Evolutionary conservation across 805 yeast genomes (phyloP).

Genomic region (Saccharomycopsis sp.): DNA sequence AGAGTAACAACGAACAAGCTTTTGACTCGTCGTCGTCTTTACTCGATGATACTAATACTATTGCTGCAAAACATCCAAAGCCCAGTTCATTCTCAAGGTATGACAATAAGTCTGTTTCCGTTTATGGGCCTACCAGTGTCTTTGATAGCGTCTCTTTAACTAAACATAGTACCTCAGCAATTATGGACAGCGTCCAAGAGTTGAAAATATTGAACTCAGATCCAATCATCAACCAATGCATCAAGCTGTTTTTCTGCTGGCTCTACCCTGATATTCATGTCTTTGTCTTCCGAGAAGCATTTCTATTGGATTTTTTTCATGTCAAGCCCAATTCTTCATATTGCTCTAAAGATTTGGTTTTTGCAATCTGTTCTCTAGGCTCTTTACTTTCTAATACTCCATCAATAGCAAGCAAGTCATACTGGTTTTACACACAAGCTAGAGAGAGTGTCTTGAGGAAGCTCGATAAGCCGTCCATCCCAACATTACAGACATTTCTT

Average conservation of each 20-base stretch:
- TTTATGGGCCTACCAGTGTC: conserved; percentile 42
- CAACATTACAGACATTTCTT: conserved; percentile 53
- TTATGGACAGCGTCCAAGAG: too few relatives aligned
- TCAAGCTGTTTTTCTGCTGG: conserved; percentile 43
- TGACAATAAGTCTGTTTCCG: conserved; percentile 29
- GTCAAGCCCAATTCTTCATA: conserved; percentile 46
- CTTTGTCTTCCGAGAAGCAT: conserved; percentile 59
- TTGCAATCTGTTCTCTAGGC: conserved; percentile 55
- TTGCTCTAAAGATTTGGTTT: conserved; percentile 48
- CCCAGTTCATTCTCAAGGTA: conserved; percentile 18
- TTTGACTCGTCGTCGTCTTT: too few relatives aligned
- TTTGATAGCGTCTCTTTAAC: too few relatives aligned
- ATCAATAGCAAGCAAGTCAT: conserved; percentile 35
- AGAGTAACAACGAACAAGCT: too few relatives aligned
- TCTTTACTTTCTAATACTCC: conserved; percentile 43
- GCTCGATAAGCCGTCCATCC: conserved; percentile 41
- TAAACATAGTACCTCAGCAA: too few relatives aligned
- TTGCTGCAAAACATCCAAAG: conserved; percentile 2
- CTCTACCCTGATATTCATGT: conserved; percentile 58
- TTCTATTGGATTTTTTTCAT: conserved; percentile 52
- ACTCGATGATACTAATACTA: too few relatives aligned
- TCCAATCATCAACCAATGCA: conserved; percentile 25
- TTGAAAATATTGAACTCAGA: conserved; percentile 31
- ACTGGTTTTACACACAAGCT: conserved; percentile 41
- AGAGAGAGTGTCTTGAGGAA: conserved; percentile 35